A percentile compares a stretch with the other conserved stretches of the same genome.
Evolutionary conservation across 345 rosid genomes (phyloP).

Genomic region (Dipteronia dyeriana): DNA sequence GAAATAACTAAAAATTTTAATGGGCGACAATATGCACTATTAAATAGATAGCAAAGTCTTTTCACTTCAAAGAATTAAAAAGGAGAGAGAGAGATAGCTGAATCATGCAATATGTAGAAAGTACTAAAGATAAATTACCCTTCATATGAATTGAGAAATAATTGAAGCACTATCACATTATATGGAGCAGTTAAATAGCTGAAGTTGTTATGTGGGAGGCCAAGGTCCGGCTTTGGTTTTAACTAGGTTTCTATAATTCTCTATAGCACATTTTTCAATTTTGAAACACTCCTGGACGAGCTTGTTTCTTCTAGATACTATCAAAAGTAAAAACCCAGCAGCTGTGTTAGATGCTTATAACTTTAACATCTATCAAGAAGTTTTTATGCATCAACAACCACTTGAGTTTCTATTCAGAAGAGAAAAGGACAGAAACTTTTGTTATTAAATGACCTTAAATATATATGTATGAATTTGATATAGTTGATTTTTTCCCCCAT

Average conservation of each 20-base stretch:
- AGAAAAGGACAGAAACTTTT: not conserved
- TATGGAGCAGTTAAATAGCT: too few relatives aligned
- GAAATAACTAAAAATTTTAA: too few relatives aligned
- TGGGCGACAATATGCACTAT: too few relatives aligned
- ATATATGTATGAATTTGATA: not conserved
- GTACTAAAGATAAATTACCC: too few relatives aligned
- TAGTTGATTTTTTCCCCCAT: not conserved
- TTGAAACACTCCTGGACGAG: not conserved
- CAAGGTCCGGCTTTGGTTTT: too few relatives aligned
- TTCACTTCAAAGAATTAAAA: too few relatives aligned
- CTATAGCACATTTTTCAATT: not conserved
- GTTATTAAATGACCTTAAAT: not conserved
- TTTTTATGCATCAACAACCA: not conserved
- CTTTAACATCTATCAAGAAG: not conserved
- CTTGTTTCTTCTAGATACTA: not conserved
- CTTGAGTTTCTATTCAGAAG: not conserved
- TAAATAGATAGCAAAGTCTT: too few relatives aligned
- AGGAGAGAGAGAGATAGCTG: too few relatives aligned
- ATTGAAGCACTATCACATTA: too few relatives aligned
- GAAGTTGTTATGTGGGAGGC: too few relatives aligned
- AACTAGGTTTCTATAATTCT: not conserved
- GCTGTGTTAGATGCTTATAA: not conserved
- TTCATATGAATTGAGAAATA: too few relatives aligned
- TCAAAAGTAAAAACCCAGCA: not conserved
- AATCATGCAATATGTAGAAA: too few relatives aligned